phyloP scores from a whole-genome alignment of 2,329 filamentous ascomycete species.

The Purpureocillium lavendulum region DNA sequence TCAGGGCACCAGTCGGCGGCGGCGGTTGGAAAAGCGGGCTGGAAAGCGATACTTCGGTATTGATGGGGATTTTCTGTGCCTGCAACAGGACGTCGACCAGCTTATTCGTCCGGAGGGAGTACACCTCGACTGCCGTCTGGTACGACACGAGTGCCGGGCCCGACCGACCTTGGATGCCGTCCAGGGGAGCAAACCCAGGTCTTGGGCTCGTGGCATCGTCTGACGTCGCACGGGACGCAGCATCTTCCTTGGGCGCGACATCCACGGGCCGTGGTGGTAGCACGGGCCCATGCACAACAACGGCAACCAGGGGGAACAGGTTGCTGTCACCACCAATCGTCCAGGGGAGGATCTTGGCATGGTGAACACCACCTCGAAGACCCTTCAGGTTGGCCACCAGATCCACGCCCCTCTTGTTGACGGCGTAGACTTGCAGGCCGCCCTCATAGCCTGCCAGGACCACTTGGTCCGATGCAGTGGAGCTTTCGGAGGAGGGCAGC shows the following conservation, averaged over 20 bases:
- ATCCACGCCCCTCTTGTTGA: slow-evolving; percentile 65
- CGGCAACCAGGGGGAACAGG: slow-evolving; percentile 65
- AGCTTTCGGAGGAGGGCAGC: slow-evolving; percentile 38
- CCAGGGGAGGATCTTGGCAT: slow-evolving; percentile 77
- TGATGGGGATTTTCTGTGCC: slow-evolving; percentile 53
- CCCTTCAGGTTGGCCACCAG: slow-evolving; percentile 64
- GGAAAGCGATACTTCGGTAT: slow-evolving; percentile 42
- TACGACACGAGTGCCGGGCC: slow-evolving; percentile 49
- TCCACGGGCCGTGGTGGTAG: slow-evolving; percentile 33
- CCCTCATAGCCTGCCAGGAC: slow-evolving; percentile 74
- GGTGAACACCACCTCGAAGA: slow-evolving; percentile 68
- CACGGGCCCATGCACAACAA: slow-evolving; percentile 72
- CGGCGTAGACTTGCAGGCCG: slow-evolving; percentile 64
- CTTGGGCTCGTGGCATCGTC: slow-evolving; percentile 35
- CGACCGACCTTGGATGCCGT: slow-evolving; percentile 23
- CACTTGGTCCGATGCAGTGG: slow-evolving; percentile 49
- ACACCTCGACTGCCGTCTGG: slow-evolving; percentile 83
- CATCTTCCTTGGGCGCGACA: slow-evolving; percentile 25
- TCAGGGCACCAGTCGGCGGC: slow-evolving; percentile 62
- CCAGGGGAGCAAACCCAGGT: slow-evolving; percentile 29
- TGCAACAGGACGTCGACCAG: slow-evolving; percentile 67
- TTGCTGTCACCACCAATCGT: slow-evolving; percentile 44
- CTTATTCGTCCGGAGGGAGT: slow-evolving; percentile 70
- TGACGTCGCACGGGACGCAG: slow-evolving; percentile 23
- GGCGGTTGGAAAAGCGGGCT: slow-evolving; percentile 62